Base-by-base conservation (phyloP, 805 yeast species). In the Schizosaccharomyces pombe region DNA sequence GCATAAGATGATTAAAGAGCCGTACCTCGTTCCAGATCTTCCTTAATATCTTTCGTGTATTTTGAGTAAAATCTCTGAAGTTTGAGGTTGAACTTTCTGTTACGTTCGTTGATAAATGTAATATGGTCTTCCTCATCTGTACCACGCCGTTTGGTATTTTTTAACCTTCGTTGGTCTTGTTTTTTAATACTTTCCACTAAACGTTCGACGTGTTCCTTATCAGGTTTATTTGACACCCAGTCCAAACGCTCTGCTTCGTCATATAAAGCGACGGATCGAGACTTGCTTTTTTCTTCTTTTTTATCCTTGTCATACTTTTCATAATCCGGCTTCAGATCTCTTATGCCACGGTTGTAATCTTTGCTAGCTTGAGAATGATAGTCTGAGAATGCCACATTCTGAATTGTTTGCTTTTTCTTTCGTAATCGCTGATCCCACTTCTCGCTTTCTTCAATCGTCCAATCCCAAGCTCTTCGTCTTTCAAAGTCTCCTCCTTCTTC, bases 71-170 rank as follows among this genome's bases (percentile, higher is more conserved):
- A 77, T 32, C 86, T 68, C 49, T 74, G 65, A 58, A 83, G 67
- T 61, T 83, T 82, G 62, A 74, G 75, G 65, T 82, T 83, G 65
- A 82, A 83, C 59, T 80, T 79, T 62, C 73, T 75, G 68, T 83
- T 83, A 64, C 79, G 79, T 58, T 79, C 85, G 62, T 80, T 82
- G 62, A 83, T 69, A 52, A 67, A 69, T 26, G 60, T 62, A 30
- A 74, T 68, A 4, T 67, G 68, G 19, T 62, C 70, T 3, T 63
- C 68, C 3, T 63, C 71, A 2, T 62, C 68, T 9, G 56, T 47
- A 52, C 56, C 54, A 58, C 64, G 63, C 53, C 67, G 61, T 54
- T 61, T 63, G 56, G 64, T 66, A 55, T 62, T 61, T 59, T 66
- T 66, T 58, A 73, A 66, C 60, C 73, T 66, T 66, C 60, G 62